Conservation (phyloP, 257 asterid genomes). For the Nicotiana obtusifolia region DNA sequence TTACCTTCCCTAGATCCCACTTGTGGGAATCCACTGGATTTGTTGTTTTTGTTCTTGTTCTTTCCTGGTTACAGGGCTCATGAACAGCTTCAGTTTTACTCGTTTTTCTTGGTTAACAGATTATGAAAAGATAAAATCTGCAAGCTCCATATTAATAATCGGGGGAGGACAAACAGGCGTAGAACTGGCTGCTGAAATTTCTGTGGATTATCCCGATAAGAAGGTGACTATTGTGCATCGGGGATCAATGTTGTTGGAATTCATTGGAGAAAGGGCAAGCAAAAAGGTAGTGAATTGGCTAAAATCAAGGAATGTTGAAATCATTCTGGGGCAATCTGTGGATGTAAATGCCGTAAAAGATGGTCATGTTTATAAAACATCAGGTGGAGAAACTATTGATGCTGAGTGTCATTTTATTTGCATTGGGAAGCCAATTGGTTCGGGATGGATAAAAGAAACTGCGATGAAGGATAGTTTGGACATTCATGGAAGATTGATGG, state of each 20-base stretch:
- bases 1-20: too few relatives aligned
- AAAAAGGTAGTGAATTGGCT: constrained; percentile 19
- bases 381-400: constrained; percentile 11
- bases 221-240: constrained; percentile 21
- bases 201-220: constrained; percentile 19
- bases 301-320: constrained; percentile 10
- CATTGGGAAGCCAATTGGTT: constrained; percentile 10
- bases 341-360: constrained; percentile 7
- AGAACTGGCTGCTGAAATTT: constrained; percentile 21
- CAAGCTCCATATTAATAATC: constrained; percentile 10
- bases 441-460: constrained; percentile 13
- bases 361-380: background rate
- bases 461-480: constrained; percentile 7
- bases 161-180: constrained; percentile 26
- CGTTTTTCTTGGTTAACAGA: constrained; percentile 1
- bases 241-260: constrained; percentile 19
- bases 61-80: background rate
- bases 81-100: background rate
- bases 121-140: constrained; percentile 10
- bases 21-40: too few relatives aligned
- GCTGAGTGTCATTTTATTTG: constrained; percentile 14
- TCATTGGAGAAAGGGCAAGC: constrained; percentile 10
- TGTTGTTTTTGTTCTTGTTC: too few relatives aligned
- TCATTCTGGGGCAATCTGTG: constrained; percentile 18
- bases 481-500: constrained; percentile 10